These are phyloP conservation scores for Talaromyces sp. DNA, from an alignment of 2,329 filamentous ascomycete species.

Conservation along the genomic window DNA sequence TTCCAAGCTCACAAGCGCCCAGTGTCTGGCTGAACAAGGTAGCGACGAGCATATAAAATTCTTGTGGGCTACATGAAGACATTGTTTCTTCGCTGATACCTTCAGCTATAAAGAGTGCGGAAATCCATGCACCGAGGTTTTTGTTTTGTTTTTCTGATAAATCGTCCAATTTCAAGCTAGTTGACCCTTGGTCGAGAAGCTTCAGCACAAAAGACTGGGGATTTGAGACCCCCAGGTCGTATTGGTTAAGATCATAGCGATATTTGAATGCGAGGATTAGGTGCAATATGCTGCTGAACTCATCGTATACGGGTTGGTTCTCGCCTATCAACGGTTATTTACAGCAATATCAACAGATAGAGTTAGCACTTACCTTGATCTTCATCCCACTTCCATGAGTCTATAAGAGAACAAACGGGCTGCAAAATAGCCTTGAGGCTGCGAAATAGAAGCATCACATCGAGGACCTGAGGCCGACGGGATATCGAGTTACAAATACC, in stretches of 20 bases:
- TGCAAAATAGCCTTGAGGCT: slow-evolving; percentile 52
- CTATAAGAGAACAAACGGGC: slow-evolving; percentile 53
- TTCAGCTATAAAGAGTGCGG: slow-evolving; percentile 57
- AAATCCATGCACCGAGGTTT: slow-evolving; percentile 56
- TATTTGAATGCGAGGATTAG: slow-evolving; percentile 54
- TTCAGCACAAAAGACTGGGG: slow-evolving; percentile 52
- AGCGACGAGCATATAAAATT: slow-evolving; percentile 59
- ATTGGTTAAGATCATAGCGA: slow-evolving; percentile 49
- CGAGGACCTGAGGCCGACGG: slow-evolving; percentile 50
- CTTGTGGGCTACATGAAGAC: slow-evolving; percentile 58
- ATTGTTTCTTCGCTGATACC: slow-evolving; percentile 61
- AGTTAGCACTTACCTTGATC: slow-evolving; percentile 46
- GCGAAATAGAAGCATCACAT: slow-evolving; percentile 57
- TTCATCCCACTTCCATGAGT: slow-evolving; percentile 61
- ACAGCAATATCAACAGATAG: no score
- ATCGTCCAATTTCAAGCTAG: slow-evolving; percentile 45
- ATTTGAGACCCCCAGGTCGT: slow-evolving; percentile 48
- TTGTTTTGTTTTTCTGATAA: slow-evolving; percentile 52
- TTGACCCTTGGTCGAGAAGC: slow-evolving; percentile 44
- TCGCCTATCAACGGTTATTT: slow-evolving; percentile 40
- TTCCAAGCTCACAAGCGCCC: slow-evolving; percentile 50
- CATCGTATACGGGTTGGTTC: slow-evolving; percentile 61
- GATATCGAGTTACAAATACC: slow-evolving; percentile 55
- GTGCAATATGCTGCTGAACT: slow-evolving; percentile 58
- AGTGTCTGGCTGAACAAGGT: slow-evolving; percentile 59